Evolutionary conservation across 1,284 basidiomycete genomes (phyloP), one percentile per base, ranked within the genome.

Genomic region (Fistulina hepatica): DNA sequence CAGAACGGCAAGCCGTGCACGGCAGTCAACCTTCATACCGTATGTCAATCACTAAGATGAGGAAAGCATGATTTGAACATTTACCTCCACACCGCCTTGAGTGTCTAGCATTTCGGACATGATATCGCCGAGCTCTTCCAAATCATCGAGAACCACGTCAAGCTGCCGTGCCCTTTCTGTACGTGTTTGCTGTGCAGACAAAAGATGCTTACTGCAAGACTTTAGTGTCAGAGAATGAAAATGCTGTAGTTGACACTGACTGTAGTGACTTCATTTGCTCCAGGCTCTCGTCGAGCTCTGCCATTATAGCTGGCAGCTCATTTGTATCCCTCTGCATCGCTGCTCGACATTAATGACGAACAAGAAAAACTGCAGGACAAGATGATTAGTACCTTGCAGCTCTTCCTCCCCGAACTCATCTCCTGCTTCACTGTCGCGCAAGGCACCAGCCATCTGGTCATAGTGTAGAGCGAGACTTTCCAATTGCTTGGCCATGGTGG

Each of bases 311-410:
- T 6, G 79, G 78, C 5, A 88, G 61, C 50, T 85, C 80, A 13
- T 80, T 69, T 2, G 76, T 81, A 52, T 88, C 83, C 31, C 77
- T 65, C 46, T 78, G 74, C 75, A 88, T 84, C 15, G 72, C 83
- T 84, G 31, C 5, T 15, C 42, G 17, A 4, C 20, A 34, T n/a
- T 19, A 5, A 39, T 8, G 8, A 31, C 34, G 34, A 40, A 27
- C 13, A 22, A 30, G 32, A 27, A 5, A 31, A 28, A 37, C 36
- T 3, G 22, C 20, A 19, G 31, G 6, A 21, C n/a, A 10, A 39
- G 35, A 42, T 17, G 6, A 40, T 53, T 13, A n/a, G n/a, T 45
- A 81, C 82, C 71, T 60, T 73, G 67, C 39, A 85, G 56, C 46
- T 88, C 83, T 17, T 76, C 80, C 37, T 78, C 73, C 8, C 58